phyloP scores from a whole-genome alignment of 2,329 filamentous ascomycete species.

The Fusarium siculi region DNA sequence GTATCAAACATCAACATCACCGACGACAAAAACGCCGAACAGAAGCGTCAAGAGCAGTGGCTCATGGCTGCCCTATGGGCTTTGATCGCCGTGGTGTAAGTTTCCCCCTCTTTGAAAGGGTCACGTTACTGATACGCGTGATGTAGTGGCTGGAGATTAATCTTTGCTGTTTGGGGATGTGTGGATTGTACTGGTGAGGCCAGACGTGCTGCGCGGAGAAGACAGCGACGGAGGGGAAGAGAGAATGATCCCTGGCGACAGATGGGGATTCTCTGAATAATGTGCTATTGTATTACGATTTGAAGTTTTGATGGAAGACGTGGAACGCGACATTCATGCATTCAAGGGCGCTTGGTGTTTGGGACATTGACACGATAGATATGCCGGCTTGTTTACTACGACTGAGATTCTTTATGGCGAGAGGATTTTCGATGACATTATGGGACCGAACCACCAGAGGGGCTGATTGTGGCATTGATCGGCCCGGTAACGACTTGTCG shows the following conservation, averaged over 20 bases:
- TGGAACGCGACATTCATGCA: slow-evolving; percentile 7
- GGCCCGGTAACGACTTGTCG: neutral
- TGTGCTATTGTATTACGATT: slow-evolving; percentile 10
- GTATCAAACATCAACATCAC: slow-evolving; percentile 45
- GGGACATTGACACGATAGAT: neutral
- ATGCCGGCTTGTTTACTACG: neutral
- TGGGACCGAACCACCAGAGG: neutral
- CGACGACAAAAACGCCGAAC: slow-evolving; percentile 2
- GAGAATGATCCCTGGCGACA: slow-evolving; percentile 37
- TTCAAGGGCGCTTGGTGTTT: slow-evolving; percentile 15
- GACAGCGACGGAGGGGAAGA: slow-evolving; percentile 22
- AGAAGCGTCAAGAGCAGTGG: slow-evolving; percentile 30
- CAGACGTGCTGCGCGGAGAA: slow-evolving; percentile 32
- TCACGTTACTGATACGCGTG: neutral
- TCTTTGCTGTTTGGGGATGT: slow-evolving; percentile 47
- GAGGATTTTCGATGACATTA: neutral
- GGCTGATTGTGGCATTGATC: neutral
- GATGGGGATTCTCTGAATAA: slow-evolving; percentile 31
- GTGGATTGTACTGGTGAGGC: slow-evolving; percentile 43
- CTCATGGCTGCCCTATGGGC: slow-evolving; percentile 38
- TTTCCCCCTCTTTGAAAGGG: neutral
- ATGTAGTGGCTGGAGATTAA: slow-evolving; percentile 41
- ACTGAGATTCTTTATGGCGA: neutral
- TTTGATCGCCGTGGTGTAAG: slow-evolving; percentile 44
- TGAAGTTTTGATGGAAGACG: neutral